Evolutionary conservation across 768 basidiomycete genomes (phyloP), one percentile per base, ranked within the genome.

Genomic region (Hydnum rufescens): DNA sequence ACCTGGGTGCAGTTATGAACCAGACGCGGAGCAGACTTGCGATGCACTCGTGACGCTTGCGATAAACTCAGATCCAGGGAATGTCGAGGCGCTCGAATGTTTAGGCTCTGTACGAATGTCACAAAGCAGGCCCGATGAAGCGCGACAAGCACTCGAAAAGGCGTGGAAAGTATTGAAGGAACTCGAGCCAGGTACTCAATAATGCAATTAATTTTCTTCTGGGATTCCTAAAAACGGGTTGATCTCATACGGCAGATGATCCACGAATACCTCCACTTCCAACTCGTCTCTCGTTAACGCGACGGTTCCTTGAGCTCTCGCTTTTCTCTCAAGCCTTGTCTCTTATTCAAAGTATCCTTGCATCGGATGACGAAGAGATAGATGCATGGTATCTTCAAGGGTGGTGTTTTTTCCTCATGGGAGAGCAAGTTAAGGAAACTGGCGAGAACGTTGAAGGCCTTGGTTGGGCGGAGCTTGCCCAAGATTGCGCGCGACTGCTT

Each of bases 331-430:
- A 78, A 25, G 88, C 88, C 1, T 65, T 92, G 3, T 64, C 79
- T 6, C 77, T 90, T 13, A 65, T 93, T 26, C 76, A 84, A 42
- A 83, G 81, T 8, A 71, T 90, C 5, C 78, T 90, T 65, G 74
- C 80, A 5, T 65, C 78, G 0, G 87, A 92, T 63, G 84, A 89
- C 57, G 74, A 85, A 60, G 81, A 86, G 51, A 79, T 89, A 8
- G 88, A 92, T 59, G 89, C 80, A 1, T 92, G 89, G 80, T 93
- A 93, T 61, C 74, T 93, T 28, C 88, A 92, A 64, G 89, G 88
- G 51, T 95, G 88, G 88, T 82, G 83, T 57, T 88, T 85, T 70
- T 87, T 78, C 68, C 67, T 92, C 44, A 78, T 84, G 75, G 74
- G 77, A 0, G 80, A 83, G 62, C 74, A 80, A 55, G 76, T 75